Conservation (phyloP, 2,329 filamentous ascomycete genomes). For the Apiospora rasikravindrae region DNA sequence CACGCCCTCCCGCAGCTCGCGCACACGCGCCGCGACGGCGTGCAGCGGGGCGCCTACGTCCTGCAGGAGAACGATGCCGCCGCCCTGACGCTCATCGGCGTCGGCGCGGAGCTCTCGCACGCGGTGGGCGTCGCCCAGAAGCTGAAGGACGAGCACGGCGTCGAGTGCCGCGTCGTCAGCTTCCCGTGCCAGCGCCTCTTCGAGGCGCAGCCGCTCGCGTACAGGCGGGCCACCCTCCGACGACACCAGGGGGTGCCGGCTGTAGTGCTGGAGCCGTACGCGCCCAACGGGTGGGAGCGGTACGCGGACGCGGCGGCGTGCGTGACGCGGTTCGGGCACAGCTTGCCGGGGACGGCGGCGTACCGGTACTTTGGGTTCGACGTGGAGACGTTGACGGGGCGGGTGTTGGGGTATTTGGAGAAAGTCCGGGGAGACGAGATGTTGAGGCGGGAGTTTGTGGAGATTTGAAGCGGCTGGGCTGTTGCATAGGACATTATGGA, state of each 20-base stretch:
- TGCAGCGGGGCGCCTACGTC: conserved; percentile 47
- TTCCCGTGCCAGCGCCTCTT: conserved; percentile 53
- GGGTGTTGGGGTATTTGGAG: conserved; percentile 24
- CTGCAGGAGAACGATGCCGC: conserved; percentile 40
- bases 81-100: conserved; percentile 45
- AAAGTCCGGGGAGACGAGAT: conserved; percentile 22
- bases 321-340: conserved; percentile 61
- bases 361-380: conserved; percentile 64
- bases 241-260: conserved; percentile 48
- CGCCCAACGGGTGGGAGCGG: conserved; percentile 62
- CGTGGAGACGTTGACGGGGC: conserved; percentile 25
- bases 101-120: conserved; percentile 45
- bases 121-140: conserved; percentile 48
- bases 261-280: conserved; percentile 66
- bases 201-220: conserved; percentile 48
- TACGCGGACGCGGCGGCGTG: conserved; percentile 62
- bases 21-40: conserved; percentile 40
- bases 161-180: conserved; percentile 48
- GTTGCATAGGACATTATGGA: not conserved
- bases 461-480: conserved; percentile 19
- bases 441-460: conserved; percentile 25
- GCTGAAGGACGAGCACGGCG: conserved; percentile 41
- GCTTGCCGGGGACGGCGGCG: conserved; percentile 57
- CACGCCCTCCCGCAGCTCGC: conserved; percentile 45
- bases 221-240: conserved; percentile 51